These are phyloP conservation scores for Sporisorium iseilematis-ciliati DNA, from an alignment of 1,284 basidiomycete species.

Conservation along the genomic window DNA sequence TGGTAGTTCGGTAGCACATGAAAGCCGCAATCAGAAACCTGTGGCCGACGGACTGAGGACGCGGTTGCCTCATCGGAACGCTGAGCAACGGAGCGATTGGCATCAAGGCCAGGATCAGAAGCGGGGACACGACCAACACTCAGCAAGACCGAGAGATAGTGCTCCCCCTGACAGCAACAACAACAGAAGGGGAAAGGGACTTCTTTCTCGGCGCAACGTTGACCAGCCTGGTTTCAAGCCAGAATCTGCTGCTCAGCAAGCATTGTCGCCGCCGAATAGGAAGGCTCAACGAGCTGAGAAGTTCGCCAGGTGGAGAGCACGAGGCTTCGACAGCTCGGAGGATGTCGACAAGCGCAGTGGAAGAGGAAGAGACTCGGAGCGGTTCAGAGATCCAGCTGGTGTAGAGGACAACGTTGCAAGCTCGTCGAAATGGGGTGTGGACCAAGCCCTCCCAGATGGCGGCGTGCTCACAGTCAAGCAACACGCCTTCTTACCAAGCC, in stretches of 20 bases:
- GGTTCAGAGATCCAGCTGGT: conserved; percentile 11
- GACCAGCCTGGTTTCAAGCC: conserved; percentile 39
- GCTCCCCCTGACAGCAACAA: background rate
- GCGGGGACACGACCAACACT: conserved; percentile 10
- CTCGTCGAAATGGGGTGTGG: background rate
- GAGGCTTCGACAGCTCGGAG: background rate
- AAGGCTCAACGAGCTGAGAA: conserved; percentile 22
- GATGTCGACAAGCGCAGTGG: conserved; percentile 1
- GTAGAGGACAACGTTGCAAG: background rate
- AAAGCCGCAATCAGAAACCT: conserved; percentile 42
- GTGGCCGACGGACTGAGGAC: conserved; percentile 35
- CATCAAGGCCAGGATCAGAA: conserved; percentile 2
- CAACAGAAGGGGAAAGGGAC: conserved; percentile 1
- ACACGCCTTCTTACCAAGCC: conserved; percentile 54
- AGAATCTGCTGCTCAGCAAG: conserved; percentile 3
- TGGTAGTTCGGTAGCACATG: conserved; percentile 23
- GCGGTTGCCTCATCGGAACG: conserved; percentile 41
- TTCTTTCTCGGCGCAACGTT: conserved; percentile 1
- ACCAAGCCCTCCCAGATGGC: conserved; percentile 10
- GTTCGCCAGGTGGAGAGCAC: conserved; percentile 21
- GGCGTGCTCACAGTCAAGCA: conserved; percentile 25
- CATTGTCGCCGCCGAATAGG: background rate
- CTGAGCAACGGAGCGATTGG: conserved; percentile 11
- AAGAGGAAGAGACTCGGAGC: background rate
- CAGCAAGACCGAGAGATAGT: conserved; percentile 15